These are phyloP conservation scores for Nakaseomyces sp. DNA, from an alignment of 1,139 yeast species.

Conservation along the genomic window DNA sequence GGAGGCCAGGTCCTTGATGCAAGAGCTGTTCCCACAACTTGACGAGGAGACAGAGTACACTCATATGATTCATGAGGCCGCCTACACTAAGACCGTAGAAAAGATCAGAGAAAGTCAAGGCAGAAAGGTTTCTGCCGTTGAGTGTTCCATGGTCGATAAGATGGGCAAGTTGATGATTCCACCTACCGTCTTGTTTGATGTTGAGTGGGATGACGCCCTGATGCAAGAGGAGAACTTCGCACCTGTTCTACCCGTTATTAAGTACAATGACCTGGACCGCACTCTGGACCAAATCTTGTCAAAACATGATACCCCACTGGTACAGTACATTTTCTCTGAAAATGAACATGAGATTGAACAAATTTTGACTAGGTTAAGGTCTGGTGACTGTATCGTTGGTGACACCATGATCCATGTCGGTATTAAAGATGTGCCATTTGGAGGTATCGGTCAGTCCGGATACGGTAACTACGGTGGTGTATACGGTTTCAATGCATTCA, in stretches of 20 bases:
- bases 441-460: slow-evolving; percentile 86
- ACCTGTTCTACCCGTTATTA: slow-evolving; percentile 70
- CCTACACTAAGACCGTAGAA: slow-evolving; percentile 44
- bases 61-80: slow-evolving; percentile 54
- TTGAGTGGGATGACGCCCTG: slow-evolving; percentile 54
- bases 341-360: slow-evolving; percentile 43
- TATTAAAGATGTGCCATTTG: slow-evolving; percentile 71
- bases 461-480: slow-evolving; percentile 74
- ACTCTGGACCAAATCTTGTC: slow-evolving; percentile 43
- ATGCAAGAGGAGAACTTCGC: slow-evolving; percentile 81
- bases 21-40: slow-evolving; percentile 41
- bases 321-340: slow-evolving; percentile 64
- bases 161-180: slow-evolving; percentile 43
- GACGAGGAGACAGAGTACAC: slow-evolving; percentile 39
- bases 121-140: slow-evolving; percentile 37
- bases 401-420: slow-evolving; percentile 71
- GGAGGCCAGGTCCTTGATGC: slow-evolving; percentile 38
- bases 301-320: slow-evolving; percentile 79
- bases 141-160: slow-evolving; percentile 46
- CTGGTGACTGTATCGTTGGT: slow-evolving; percentile 68
- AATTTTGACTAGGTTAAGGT: slow-evolving; percentile 49
- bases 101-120: slow-evolving; percentile 52
- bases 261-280: slow-evolving; percentile 42
- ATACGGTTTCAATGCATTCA: slow-evolving; percentile 61
- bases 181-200: slow-evolving; percentile 67